Conservation (phyloP, 108 stramenopile genomes). For the Nannochloropsis granulata region DNA sequence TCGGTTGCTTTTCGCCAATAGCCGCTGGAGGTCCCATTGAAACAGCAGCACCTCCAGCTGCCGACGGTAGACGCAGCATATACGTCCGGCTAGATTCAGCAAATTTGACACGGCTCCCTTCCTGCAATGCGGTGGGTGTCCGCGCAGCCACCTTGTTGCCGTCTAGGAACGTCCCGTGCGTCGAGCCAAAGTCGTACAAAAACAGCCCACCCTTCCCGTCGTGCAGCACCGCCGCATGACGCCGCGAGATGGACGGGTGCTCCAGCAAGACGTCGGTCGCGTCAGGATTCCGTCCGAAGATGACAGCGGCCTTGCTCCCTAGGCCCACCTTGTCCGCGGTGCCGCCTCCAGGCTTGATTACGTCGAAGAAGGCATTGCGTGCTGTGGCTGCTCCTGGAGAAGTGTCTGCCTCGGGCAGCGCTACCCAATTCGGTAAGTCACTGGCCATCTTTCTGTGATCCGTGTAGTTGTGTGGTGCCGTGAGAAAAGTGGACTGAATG, state of each 20-base stretch:
- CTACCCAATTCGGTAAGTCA: too few species aligned
- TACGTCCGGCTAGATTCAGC: constrained; percentile 10
- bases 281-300: constrained; percentile 26
- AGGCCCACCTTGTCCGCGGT: too few species aligned
- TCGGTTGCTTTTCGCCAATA: too few species aligned
- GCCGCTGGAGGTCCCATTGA: too few species aligned
- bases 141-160: constrained; percentile 1
- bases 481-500: too few species aligned
- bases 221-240: constrained; percentile 27
- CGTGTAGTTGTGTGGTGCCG: too few species aligned
- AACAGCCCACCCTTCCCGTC: constrained; percentile 21
- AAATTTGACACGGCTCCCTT: constrained; percentile 8
- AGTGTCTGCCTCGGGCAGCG: too few species aligned
- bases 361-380: too few species aligned
- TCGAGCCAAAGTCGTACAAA: constrained; percentile 17
- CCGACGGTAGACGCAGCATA: neutral
- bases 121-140: neutral
- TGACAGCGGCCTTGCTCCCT: too few species aligned
- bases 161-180: constrained; percentile 24
- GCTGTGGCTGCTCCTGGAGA: too few species aligned
- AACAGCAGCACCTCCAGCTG: neutral
- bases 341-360: too few species aligned
- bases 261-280: constrained; percentile 21
- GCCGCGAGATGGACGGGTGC: constrained; percentile 28
- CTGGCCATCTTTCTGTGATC: too few species aligned